Evolutionary conservation across 140 eudicot species (phyloP).

Genomic region (Ambrosia hybrid): DNA sequence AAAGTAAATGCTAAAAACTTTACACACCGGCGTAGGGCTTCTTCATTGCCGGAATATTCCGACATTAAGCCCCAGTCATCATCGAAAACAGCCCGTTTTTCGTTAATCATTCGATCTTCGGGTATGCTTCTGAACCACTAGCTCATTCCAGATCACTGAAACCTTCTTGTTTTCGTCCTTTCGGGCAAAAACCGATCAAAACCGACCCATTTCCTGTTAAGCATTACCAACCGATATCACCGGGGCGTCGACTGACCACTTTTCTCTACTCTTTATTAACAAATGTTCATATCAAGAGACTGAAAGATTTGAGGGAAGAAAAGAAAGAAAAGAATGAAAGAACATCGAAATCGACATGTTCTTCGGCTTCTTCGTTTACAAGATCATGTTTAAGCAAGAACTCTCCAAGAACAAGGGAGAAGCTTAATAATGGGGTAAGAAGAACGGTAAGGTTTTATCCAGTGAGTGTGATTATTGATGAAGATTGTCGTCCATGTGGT

Average conservation of each 20-base stretch:
- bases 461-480: constrained; percentile 48
- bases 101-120: neutral
- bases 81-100: constrained; percentile 5
- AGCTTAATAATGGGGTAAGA: constrained; percentile 37
- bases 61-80: neutral
- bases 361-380: constrained; percentile 42
- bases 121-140: too few species aligned
- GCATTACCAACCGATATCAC: constrained; percentile 39
- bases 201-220: constrained; percentile 1
- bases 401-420: constrained; percentile 49
- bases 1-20: constrained; percentile 17
- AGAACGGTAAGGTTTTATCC: constrained; percentile 65
- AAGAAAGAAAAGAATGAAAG: constrained; percentile 17
- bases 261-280: constrained; percentile 44
- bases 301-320: constrained; percentile 13
- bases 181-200: constrained; percentile 36
- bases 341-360: constrained; percentile 35
- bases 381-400: constrained; percentile 67
- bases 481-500: constrained; percentile 52
- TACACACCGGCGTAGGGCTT: constrained; percentile 20
- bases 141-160: constrained; percentile 8
- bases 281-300: constrained; percentile 29
- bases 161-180: constrained; percentile 45
- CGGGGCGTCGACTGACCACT: constrained; percentile 42
- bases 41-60: constrained; percentile 21